A percentile compares a stretch with the other conserved stretches of the same genome.
Conservation (phyloP, 192 early-diverging fungal species). For the Backusella liffmaniae region DNA sequence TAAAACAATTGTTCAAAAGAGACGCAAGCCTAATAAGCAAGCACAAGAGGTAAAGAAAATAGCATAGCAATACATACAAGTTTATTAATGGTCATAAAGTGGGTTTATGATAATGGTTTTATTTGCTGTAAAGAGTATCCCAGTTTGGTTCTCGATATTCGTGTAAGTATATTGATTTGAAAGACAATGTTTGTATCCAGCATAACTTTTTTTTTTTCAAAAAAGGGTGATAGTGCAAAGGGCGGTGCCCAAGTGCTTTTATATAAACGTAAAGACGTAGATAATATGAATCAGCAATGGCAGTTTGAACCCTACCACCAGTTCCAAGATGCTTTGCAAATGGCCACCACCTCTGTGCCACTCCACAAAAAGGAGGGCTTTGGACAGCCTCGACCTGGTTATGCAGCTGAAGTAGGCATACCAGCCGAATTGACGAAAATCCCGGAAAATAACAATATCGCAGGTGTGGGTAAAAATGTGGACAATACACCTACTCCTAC, state of each 20-base stretch:
- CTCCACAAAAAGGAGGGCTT: slow-evolving; percentile 32
- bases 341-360: slow-evolving; percentile 7
- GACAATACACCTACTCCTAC: not conserved
- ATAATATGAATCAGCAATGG: slow-evolving; percentile 39
- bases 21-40: slow-evolving; percentile 19
- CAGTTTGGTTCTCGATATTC: slow-evolving; percentile 35
- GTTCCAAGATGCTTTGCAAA: slow-evolving; percentile 23
- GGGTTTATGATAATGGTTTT: slow-evolving; percentile 32
- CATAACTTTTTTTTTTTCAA: not conserved
- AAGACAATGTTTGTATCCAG: not conserved
- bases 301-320: slow-evolving; percentile 28
- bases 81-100: slow-evolving; percentile 8
- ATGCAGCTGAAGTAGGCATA: slow-evolving; percentile 33
- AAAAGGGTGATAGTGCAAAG: slow-evolving; percentile 32
- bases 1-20: slow-evolving; percentile 33
- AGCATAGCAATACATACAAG: no score
- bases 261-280: slow-evolving; percentile 35
- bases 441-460: slow-evolving; percentile 26
- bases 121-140: slow-evolving; percentile 32
- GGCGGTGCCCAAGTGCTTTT: slow-evolving; percentile 35
- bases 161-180: slow-evolving; percentile 17
- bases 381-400: slow-evolving; percentile 30
- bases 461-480: slow-evolving; percentile 17
- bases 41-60: slow-evolving; percentile 22
- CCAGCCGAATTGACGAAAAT: slow-evolving; percentile 24